Conservation (phyloP, 352 stramenopile genomes). For the Pythium grandisporangium region DNA sequence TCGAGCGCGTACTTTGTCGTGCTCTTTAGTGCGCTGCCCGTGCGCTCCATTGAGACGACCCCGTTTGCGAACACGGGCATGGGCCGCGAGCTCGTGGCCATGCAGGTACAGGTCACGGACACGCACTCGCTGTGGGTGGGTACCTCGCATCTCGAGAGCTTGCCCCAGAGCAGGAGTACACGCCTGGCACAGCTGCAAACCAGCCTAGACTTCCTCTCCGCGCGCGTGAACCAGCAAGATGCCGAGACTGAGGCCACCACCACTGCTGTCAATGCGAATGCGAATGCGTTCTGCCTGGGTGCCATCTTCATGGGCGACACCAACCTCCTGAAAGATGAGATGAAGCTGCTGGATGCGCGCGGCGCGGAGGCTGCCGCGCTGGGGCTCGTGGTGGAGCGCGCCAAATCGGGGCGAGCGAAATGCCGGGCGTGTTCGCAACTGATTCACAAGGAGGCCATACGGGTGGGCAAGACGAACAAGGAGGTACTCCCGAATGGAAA, state of each 20-base stretch:
- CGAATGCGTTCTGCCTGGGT: too few species aligned
- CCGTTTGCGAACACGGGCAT: conserved; percentile 69
- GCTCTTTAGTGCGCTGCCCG: conserved; percentile 67
- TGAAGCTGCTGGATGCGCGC: conserved; percentile 42
- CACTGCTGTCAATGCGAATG: too few species aligned
- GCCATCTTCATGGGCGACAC: conserved; percentile 73
- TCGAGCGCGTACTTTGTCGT: conserved; percentile 71
- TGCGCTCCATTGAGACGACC: conserved; percentile 40
- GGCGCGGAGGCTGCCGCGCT: conserved; percentile 9
- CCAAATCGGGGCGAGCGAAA: conserved; percentile 39
- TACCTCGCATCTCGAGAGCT: conserved; percentile 65
- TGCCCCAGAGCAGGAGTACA: conserved; percentile 35
- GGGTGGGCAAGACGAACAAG: conserved; percentile 45
- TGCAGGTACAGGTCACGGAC: conserved; percentile 37
- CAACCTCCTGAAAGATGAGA: conserved; percentile 50
- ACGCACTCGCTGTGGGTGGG: conserved; percentile 40
- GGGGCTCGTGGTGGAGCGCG: conserved; percentile 41
- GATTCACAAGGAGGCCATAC: conserved; percentile 35
- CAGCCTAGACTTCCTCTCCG: conserved; percentile 32
- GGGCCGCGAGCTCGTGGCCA: conserved; percentile 56
- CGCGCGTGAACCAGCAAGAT: conserved; percentile 21
- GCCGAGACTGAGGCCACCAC: conserved; percentile 5
- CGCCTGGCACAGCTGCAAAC: conserved; percentile 49
- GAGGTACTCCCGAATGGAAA: conserved; percentile 32
- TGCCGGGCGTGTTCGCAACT: conserved; percentile 33